Conservation (phyloP, 164 flowering plant genomes). For the Santalum album region DNA sequence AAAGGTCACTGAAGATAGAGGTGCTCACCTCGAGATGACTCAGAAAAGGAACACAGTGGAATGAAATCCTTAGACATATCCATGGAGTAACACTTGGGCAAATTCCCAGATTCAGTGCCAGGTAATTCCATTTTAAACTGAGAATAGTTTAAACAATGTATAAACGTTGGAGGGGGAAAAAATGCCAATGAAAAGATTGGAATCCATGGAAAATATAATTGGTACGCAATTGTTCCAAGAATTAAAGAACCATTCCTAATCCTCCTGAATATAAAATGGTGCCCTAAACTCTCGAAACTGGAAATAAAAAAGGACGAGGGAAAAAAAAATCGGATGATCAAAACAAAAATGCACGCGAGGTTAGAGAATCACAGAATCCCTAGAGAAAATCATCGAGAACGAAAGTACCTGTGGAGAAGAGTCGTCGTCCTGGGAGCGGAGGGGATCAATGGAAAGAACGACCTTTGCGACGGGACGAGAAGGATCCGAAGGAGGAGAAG, state of each 20-base stretch:
- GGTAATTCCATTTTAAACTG: constrained; percentile 86
- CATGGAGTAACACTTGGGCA: constrained; percentile 53
- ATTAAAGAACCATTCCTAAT: too few species aligned
- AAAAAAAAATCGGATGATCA: too few species aligned
- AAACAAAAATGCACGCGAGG: too few species aligned
- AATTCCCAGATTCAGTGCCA: constrained; percentile 39
- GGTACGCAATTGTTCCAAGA: too few species aligned
- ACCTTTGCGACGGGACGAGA: neutral
- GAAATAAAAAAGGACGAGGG: too few species aligned
- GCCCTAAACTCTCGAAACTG: too few species aligned
- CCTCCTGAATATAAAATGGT: too few species aligned
- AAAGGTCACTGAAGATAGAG: too few species aligned
- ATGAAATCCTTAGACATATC: constrained; percentile 60
- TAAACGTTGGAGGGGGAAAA: too few species aligned
- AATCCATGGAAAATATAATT: too few species aligned
- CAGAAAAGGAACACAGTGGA: constrained; percentile 75
- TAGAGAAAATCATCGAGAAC: neutral
- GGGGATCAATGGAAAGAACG: neutral
- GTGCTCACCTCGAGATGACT: constrained; percentile 56
- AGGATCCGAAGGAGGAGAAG: neutral
- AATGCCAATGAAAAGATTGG: too few species aligned
- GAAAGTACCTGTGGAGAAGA: neutral
- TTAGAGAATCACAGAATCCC: too few species aligned
- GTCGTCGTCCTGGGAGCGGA: neutral
- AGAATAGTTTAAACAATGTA: constrained; percentile 8